These are phyloP conservation scores for Gracilaria domingensis DNA, from an alignment of 23 red algal species.

Conservation along the genomic window DNA sequence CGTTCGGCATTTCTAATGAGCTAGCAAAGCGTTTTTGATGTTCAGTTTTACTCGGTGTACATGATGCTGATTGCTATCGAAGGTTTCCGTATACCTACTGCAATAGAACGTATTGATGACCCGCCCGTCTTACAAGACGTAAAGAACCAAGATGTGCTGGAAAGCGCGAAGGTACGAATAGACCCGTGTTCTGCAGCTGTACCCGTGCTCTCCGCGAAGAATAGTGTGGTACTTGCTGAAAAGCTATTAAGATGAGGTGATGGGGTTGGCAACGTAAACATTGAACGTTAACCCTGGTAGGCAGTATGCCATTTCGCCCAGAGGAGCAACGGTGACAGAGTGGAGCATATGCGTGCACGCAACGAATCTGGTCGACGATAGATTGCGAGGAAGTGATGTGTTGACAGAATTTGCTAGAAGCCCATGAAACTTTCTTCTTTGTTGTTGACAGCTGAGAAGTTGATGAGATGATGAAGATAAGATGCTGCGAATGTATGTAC, in stretches of 20 bases:
- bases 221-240: background rate
- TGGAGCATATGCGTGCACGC: background rate
- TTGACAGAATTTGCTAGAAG: background rate
- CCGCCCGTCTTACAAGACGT: background rate
- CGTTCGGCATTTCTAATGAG: too few relatives aligned
- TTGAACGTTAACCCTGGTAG: too few relatives aligned
- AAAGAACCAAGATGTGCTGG: background rate
- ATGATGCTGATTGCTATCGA: background rate
- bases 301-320: background rate
- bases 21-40: background rate
- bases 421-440: background rate
- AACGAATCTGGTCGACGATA: background rate
- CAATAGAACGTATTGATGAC: background rate
- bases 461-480: conserved; percentile 33
- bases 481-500: conserved; percentile 69
- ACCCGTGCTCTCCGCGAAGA: background rate
- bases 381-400: background rate
- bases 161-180: background rate
- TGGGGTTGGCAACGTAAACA: background rate
- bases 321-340: background rate
- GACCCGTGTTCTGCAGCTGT: background rate
- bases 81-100: background rate
- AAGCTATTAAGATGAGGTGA: background rate
- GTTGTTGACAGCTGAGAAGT: conserved; percentile 31
- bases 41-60: background rate